Conservation (phyloP, 169 alveolate species). For the Plasmodium knowlesi region DNA sequence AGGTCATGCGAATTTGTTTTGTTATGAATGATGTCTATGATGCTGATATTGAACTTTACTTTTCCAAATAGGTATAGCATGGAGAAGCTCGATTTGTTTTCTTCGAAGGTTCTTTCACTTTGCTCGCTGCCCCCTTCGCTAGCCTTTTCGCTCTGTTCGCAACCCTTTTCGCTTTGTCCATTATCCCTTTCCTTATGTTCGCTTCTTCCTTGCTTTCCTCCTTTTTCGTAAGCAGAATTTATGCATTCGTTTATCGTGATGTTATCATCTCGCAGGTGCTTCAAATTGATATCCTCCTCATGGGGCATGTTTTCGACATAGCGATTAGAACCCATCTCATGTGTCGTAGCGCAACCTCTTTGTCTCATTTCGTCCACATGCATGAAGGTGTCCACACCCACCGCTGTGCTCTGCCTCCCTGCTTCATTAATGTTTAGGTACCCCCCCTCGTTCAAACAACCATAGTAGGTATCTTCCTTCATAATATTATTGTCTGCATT, state of each 20-base stretch:
- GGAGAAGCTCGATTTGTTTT: slow-evolving; percentile 65
- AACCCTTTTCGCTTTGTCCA: background rate
- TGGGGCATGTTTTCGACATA: background rate
- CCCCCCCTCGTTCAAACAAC: background rate
- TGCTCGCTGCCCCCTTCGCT: background rate
- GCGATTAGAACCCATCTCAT: background rate
- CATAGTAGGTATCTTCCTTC: background rate
- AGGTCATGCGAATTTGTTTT: slow-evolving; percentile 73
- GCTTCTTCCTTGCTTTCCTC: background rate
- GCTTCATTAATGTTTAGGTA: background rate
- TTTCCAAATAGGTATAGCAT: slow-evolving; percentile 70
- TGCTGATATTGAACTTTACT: slow-evolving; percentile 71
- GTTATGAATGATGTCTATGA: slow-evolving; percentile 67
- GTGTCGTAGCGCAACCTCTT: background rate
- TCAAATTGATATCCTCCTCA: background rate
- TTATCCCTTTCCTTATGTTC: slow-evolving; percentile 18
- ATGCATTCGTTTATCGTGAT: slow-evolving; percentile 14
- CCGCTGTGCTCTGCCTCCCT: background rate
- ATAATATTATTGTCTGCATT: background rate
- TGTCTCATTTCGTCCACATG: background rate
- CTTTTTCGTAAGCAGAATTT: background rate
- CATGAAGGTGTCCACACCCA: background rate
- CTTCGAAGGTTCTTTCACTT: slow-evolving; percentile 29
- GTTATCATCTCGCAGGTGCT: slow-evolving; percentile 28
- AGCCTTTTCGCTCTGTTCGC: background rate